Evolutionary conservation across 2,329 filamentous ascomycete genomes (phyloP).

Genomic region (Scopulariopsis brevicaulis): DNA sequence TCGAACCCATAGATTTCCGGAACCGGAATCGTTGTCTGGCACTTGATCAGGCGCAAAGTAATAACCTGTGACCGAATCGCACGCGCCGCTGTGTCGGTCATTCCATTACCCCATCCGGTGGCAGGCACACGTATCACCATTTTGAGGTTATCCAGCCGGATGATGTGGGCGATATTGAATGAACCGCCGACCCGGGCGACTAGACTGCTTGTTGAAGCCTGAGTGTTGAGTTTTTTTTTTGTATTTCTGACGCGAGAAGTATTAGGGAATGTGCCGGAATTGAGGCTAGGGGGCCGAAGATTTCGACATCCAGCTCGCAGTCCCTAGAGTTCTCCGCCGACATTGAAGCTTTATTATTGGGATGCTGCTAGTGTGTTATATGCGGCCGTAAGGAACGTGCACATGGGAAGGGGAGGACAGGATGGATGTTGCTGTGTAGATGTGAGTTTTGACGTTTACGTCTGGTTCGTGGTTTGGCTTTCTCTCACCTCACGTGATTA

Average conservation of each 20-base stretch:
- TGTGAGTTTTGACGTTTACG: too few species aligned
- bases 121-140: neutral
- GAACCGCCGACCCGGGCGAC: neutral
- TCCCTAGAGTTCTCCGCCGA: too few species aligned
- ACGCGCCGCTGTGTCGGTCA: neutral
- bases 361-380: too few species aligned
- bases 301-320: neutral
- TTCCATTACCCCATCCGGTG: neutral
- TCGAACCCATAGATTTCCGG: conserved; percentile 9
- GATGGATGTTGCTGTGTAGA: too few species aligned
- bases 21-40: conserved; percentile 8
- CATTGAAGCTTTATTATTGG: too few species aligned
- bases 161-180: neutral
- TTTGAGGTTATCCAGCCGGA: neutral
- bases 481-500: too few species aligned
- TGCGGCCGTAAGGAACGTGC: too few species aligned
- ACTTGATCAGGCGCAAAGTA: neutral
- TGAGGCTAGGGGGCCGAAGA: neutral
- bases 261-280: neutral
- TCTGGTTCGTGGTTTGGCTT: too few species aligned
- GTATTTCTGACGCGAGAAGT: neutral
- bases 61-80: neutral
- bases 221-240: neutral
- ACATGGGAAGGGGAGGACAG: too few species aligned
- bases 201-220: neutral